These are phyloP conservation scores for Pisolithus thermaeus DNA, from an alignment of 1,284 basidiomycete genomes.

Conservation along the genomic window DNA sequence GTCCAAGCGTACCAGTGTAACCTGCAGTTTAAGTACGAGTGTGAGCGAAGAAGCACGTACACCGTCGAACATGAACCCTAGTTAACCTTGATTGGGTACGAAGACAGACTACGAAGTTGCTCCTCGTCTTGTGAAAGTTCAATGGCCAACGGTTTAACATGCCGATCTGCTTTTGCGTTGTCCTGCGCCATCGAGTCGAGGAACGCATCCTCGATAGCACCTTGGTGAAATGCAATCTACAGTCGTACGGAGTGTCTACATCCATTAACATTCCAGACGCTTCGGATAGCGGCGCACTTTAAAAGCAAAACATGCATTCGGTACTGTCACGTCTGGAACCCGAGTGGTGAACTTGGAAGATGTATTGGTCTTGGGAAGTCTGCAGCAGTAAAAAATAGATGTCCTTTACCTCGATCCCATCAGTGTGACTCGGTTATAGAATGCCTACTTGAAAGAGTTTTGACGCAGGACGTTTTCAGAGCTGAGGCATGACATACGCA, in stretches of 20 bases:
- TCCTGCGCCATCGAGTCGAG: constrained; percentile 24
- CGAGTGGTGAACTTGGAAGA: constrained; percentile 25
- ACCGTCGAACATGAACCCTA: constrained; percentile 27
- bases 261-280: neutral
- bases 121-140: too few relatives aligned
- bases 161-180: constrained; percentile 20
- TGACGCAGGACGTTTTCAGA: neutral
- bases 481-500: constrained; percentile 16
- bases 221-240: constrained; percentile 33
- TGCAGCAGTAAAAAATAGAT: too few relatives aligned
- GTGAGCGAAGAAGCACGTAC: constrained; percentile 15
- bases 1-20: constrained; percentile 31
- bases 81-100: too few relatives aligned
- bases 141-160: too few relatives aligned
- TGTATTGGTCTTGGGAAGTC: neutral
- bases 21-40: constrained; percentile 17
- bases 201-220: constrained; percentile 31
- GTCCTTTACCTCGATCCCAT: constrained; percentile 24
- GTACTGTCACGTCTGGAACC: constrained; percentile 25
- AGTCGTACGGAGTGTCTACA: too few relatives aligned
- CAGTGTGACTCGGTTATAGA: constrained; percentile 32
- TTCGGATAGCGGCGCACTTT: constrained; percentile 18
- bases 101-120: too few relatives aligned
- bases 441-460: constrained; percentile 20
- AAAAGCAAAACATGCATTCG: constrained; percentile 32